Evolutionary conservation across 129 eudicot species (phyloP).

Genomic region (Pseudognaphalium luteoalbum): DNA sequence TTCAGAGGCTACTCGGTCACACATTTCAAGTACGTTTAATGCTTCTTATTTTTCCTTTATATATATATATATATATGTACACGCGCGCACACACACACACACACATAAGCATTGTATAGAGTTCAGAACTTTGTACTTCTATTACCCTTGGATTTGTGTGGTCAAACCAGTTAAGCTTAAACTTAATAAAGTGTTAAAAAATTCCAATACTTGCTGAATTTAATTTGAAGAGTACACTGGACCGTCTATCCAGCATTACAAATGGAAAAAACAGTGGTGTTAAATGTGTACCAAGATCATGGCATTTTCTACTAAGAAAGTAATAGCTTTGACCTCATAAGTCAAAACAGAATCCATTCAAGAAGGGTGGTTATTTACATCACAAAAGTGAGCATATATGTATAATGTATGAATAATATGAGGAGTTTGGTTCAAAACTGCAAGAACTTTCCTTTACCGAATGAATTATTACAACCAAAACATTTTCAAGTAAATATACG

Average conservation of each 20-base stretch:
- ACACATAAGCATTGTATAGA: neutral
- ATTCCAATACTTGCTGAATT: neutral
- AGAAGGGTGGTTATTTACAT: slow-evolving; percentile 7
- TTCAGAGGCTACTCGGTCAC: slow-evolving; percentile 91
- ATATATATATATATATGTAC: too few relatives aligned
- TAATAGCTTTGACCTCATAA: slow-evolving; percentile 11
- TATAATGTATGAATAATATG: neutral
- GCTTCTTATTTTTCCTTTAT: neutral
- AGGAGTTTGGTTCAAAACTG: neutral
- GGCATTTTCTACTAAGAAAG: slow-evolving; percentile 7
- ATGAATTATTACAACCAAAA: too few relatives aligned
- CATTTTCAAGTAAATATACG: too few relatives aligned
- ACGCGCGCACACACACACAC: too few relatives aligned
- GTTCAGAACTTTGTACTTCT: slow-evolving; percentile 8
- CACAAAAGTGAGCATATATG: neutral
- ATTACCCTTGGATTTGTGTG: neutral
- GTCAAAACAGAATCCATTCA: neutral
- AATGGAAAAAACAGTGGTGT: neutral
- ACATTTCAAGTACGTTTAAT: slow-evolving; percentile 68
- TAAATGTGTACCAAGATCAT: slow-evolving; percentile 1
- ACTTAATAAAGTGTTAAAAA: neutral
- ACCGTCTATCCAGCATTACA: neutral
- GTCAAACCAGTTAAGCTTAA: neutral
- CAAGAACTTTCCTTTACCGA: neutral
- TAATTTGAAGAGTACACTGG: neutral